These are phyloP conservation scores for Aspergillus sp. DNA, from an alignment of 2,329 filamentous ascomycete genomes.

Conservation along the genomic window DNA sequence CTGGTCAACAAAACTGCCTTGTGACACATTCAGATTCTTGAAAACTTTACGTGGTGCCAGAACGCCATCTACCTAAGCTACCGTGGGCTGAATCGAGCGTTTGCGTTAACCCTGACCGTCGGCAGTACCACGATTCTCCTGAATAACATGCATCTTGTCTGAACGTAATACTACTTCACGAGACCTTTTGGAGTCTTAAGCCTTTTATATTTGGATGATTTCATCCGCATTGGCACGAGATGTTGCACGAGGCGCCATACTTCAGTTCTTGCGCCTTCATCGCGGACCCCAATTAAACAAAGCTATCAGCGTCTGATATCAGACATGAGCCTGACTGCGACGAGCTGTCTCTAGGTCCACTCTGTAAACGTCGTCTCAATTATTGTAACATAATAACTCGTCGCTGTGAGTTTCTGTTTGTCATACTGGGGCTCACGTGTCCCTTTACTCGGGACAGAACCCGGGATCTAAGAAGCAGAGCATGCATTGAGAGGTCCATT, in stretches of 20 bases:
- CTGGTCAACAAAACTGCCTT: neutral
- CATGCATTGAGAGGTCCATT: neutral
- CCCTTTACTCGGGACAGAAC: neutral
- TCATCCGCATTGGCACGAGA: too few relatives aligned
- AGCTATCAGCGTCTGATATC: neutral
- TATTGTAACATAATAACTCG: neutral
- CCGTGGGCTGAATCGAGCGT: neutral
- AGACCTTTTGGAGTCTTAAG: too few relatives aligned
- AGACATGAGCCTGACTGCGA: neutral
- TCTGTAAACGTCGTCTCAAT: neutral
- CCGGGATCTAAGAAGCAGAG: neutral
- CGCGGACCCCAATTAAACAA: neutral
- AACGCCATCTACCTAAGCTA: neutral
- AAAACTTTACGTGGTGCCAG: neutral
- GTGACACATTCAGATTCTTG: neutral
- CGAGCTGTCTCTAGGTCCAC: neutral
- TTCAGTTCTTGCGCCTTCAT: neutral
- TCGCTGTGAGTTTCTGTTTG: neutral
- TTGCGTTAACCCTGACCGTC: neutral
- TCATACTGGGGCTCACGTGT: neutral
- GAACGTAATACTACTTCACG: neutral
- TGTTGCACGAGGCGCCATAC: neutral
- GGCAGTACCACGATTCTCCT: neutral
- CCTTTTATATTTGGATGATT: too few relatives aligned
- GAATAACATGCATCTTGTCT: neutral